Evolutionary conservation across 139 green algal genomes (phyloP).

Genomic region (Coccomyxa sp.): DNA sequence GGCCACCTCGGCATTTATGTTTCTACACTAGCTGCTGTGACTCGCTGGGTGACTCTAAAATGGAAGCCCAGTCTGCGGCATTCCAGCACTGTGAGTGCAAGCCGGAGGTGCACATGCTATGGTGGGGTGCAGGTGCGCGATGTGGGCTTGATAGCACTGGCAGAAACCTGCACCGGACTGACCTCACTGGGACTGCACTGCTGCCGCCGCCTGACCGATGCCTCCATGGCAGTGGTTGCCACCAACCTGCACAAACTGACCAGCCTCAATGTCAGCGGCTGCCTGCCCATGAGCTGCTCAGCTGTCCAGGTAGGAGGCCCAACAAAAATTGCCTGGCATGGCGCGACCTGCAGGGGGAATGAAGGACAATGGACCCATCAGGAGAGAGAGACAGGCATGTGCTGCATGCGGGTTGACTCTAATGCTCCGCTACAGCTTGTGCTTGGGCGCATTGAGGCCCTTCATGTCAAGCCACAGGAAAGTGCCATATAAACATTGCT

Average conservation of each 20-base stretch:
- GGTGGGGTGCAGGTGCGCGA: not conserved
- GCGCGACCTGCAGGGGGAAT: too few species aligned
- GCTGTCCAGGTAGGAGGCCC: not conserved
- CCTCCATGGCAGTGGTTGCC: not conserved
- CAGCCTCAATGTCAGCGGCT: conserved; percentile 10
- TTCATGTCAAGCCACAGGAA: too few species aligned
- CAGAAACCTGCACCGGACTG: not conserved
- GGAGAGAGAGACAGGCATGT: not conserved
- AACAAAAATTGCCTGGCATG: not conserved
- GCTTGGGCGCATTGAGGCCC: too few species aligned
- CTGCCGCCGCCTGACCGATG: conserved; percentile 3
- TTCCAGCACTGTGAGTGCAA: too few species aligned
- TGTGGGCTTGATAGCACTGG: not conserved
- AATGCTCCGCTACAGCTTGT: too few species aligned
- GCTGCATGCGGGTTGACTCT: not conserved
- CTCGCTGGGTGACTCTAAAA: too few species aligned
- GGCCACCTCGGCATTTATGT: too few species aligned
- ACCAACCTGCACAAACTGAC: not conserved
- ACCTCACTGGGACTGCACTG: conserved; percentile 5
- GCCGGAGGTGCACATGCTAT: too few species aligned
- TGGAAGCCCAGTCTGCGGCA: too few species aligned
- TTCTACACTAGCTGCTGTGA: too few species aligned
- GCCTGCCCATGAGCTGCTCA: not conserved
- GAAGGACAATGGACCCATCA: not conserved
- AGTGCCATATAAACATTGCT: too few species aligned